Evolutionary conservation across 257 asterid genomes (phyloP).

Genomic region (Jacaranda copaia): DNA sequence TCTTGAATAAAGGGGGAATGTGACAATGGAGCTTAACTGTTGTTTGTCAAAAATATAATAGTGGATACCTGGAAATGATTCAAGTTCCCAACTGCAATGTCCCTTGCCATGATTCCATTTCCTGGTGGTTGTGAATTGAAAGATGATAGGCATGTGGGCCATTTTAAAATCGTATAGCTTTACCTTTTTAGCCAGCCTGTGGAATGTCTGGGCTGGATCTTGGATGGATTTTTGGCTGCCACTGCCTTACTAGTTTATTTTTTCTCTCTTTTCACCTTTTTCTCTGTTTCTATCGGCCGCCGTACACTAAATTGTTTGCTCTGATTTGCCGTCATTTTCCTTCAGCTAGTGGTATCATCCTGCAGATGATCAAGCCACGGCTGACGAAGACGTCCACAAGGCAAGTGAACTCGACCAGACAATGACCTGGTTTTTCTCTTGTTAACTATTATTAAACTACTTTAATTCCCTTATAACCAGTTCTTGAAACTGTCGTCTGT

Average conservation of each 20-base stretch:
- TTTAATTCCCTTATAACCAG: no score
- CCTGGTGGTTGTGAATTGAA: constrained; percentile 18
- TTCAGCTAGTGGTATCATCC: background rate
- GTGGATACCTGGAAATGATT: background rate
- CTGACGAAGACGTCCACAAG: no score
- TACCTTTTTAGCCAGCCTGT: constrained; percentile 4
- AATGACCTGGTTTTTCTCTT: no score
- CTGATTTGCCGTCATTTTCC: background rate
- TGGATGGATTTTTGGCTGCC: constrained; percentile 14
- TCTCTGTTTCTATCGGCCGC: background rate
- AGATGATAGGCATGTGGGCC: constrained; percentile 30
- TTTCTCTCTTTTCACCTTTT: background rate
- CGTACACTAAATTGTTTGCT: background rate
- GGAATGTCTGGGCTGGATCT: constrained; percentile 28
- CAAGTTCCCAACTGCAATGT: background rate
- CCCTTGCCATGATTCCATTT: background rate
- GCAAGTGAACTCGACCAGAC: no score
- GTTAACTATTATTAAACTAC: no score
- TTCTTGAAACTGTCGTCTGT: no score
- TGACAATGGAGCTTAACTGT: background rate
- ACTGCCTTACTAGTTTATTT: background rate
- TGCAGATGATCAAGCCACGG: no score
- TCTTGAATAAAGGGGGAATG: constrained; percentile 16
- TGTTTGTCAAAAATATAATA: background rate
- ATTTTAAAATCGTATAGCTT: background rate